phyloP scores from a whole-genome alignment of 2,329 filamentous ascomycete species.

The Aspergillus texensis region DNA sequence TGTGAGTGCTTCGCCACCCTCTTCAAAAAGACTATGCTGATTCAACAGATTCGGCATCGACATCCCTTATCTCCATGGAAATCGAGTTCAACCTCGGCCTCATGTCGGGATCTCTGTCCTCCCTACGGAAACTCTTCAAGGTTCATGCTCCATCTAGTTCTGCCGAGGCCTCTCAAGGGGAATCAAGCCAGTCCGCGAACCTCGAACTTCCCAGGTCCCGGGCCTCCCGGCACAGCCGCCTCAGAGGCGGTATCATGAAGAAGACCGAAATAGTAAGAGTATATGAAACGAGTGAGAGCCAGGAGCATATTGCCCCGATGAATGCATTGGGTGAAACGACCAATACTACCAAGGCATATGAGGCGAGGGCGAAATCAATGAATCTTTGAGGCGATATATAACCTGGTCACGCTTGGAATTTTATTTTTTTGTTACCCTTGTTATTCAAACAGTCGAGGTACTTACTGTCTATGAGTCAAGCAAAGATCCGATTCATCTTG shows the following conservation, averaged over 20 bases:
- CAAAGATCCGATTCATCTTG: background rate
- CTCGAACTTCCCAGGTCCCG: background rate
- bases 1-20: constrained; percentile 13
- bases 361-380: background rate
- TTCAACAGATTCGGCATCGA: constrained; percentile 17
- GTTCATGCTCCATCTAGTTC: background rate
- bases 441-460: background rate
- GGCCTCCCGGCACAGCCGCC: background rate
- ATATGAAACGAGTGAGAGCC: constrained; percentile 2
- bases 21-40: background rate
- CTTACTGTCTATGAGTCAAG: background rate
- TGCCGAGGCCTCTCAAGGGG: background rate
- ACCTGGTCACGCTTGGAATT: too few relatives aligned
- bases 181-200: background rate
- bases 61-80: constrained; percentile 25
- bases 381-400: background rate
- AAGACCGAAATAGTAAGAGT: constrained; percentile 10
- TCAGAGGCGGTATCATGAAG: background rate
- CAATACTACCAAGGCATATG: background rate
- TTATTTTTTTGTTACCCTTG: too few relatives aligned
- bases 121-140: background rate
- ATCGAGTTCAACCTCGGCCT: constrained; percentile 26
- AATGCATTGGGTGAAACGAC: background rate
- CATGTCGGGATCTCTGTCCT: constrained; percentile 22
- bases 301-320: constrained; percentile 6